These are phyloP conservation scores for Posidonia oceanica DNA, from an alignment of 116 monocot genomes.

Conservation along the genomic window DNA sequence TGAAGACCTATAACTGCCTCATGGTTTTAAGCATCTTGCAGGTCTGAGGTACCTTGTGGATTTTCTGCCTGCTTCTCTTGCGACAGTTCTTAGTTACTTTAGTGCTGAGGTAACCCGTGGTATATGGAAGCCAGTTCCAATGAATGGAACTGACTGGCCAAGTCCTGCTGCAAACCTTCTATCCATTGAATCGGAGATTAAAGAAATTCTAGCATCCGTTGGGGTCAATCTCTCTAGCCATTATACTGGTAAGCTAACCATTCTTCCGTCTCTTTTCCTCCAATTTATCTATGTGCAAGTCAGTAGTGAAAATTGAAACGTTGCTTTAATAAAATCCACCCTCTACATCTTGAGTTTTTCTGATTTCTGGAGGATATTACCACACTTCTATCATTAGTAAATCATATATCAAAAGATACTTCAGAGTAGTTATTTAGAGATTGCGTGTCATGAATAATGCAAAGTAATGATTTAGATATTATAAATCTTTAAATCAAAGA, in stretches of 20 bases:
- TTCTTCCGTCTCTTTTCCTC: not conserved
- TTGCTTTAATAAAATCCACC: too few relatives aligned
- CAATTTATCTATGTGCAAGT: too few relatives aligned
- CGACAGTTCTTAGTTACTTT: slow-evolving; percentile 75
- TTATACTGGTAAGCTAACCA: slow-evolving; percentile 32
- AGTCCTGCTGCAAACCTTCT: slow-evolving; percentile 63
- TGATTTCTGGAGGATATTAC: too few relatives aligned
- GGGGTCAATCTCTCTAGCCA: slow-evolving; percentile 50
- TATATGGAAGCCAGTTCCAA: slow-evolving; percentile 73
- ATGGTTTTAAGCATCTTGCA: slow-evolving; percentile 8
- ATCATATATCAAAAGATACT: too few relatives aligned
- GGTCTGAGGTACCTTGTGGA: slow-evolving; percentile 87
- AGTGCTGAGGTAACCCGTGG: slow-evolving; percentile 88
- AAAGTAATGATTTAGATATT: too few relatives aligned
- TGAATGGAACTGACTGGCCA: slow-evolving; percentile 93
- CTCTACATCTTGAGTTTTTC: too few relatives aligned
- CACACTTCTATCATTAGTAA: too few relatives aligned
- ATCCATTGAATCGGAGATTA: slow-evolving; percentile 64
- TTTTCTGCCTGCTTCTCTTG: slow-evolving; percentile 85
- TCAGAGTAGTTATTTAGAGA: too few relatives aligned
- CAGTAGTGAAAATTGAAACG: too few relatives aligned
- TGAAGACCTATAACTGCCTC: not conserved
- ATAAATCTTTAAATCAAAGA: too few relatives aligned
- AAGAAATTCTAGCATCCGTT: slow-evolving; percentile 65
- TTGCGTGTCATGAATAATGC: too few relatives aligned